These are phyloP conservation scores for Allium sativum DNA, from an alignment of 106 monocot genomes.

Conservation along the genomic window DNA sequence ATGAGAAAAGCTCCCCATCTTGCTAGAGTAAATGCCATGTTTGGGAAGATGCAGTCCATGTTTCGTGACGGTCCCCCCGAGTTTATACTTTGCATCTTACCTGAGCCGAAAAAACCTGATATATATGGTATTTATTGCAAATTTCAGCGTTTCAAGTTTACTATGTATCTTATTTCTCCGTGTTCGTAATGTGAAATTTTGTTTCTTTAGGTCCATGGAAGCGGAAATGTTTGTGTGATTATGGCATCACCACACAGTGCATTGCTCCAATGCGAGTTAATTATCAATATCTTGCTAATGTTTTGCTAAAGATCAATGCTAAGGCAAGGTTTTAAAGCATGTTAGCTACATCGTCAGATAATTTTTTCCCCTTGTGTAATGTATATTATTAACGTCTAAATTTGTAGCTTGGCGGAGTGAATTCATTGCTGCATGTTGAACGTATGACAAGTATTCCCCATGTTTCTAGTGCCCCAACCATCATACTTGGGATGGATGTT, in stretches of 20 bases:
- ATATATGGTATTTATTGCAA: conserved; percentile 52
- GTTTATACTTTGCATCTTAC: conserved; percentile 74
- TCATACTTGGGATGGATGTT: conserved; percentile 26
- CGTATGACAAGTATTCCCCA: conserved; percentile 10
- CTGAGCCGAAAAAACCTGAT: conserved; percentile 78
- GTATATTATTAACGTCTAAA: neutral
- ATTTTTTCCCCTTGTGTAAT: neutral
- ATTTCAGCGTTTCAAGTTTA: neutral
- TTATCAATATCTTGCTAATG: conserved; percentile 79
- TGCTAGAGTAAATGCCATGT: conserved; percentile 69
- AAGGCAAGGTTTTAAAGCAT: conserved; percentile 28
- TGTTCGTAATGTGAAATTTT: conserved; percentile 3
- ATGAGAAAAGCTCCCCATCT: conserved; percentile 37
- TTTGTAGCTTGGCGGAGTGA: conserved; percentile 73
- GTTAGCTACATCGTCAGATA: neutral
- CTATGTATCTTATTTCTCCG: neutral
- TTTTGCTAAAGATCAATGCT: conserved; percentile 87
- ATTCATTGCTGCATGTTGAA: conserved; percentile 61
- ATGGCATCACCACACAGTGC: conserved; percentile 85
- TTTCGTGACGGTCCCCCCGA: conserved; percentile 44
- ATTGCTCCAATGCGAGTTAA: conserved; percentile 64
- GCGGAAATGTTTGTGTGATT: conserved; percentile 61
- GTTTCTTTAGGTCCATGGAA: conserved; percentile 82
- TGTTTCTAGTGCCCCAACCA: conserved; percentile 8
- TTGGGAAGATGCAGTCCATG: conserved; percentile 38